phyloP scores from a whole-genome alignment of 202 grass and related monocot species.

The Zizania palustris region DNA sequence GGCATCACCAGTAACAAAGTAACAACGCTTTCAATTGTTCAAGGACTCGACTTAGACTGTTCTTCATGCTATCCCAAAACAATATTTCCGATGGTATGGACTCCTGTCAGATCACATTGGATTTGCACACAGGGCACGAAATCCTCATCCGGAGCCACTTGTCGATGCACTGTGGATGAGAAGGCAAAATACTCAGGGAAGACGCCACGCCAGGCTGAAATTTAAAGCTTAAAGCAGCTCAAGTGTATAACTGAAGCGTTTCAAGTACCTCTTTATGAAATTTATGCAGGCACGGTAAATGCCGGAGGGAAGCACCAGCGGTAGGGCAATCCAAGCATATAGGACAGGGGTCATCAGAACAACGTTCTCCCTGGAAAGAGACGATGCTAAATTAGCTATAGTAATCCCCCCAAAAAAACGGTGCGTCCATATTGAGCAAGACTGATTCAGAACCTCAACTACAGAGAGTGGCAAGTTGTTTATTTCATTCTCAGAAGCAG shows the following conservation, averaged over 20 bases:
- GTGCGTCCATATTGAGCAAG: conserved; percentile 4
- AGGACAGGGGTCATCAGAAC: conserved; percentile 59
- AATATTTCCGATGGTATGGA: background rate
- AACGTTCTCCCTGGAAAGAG: conserved; percentile 46
- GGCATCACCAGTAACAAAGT: background rate
- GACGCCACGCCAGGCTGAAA: conserved; percentile 14
- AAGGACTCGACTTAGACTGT: conserved; percentile 19
- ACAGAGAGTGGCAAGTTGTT: conserved; percentile 65
- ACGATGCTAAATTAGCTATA: conserved; percentile 26
- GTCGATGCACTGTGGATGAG: conserved; percentile 79
- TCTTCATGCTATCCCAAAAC: conserved; percentile 15
- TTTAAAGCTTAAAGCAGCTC: background rate
- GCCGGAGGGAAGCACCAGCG: conserved; percentile 57
- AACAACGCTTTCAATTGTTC: conserved; percentile 4
- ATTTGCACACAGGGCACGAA: conserved; percentile 84
- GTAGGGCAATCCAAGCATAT: conserved; percentile 69
- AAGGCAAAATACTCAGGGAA: conserved; percentile 4
- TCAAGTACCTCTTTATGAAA: conserved; percentile 76
- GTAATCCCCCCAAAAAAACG: conserved; percentile 10
- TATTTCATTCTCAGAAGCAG: conserved; percentile 69
- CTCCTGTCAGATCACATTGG: conserved; percentile 46
- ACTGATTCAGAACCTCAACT: conserved; percentile 53
- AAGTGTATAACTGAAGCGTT: conserved; percentile 11
- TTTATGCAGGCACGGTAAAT: conserved; percentile 78
- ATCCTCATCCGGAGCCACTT: conserved; percentile 73